Evolutionary conservation across 345 rosid genomes (phyloP).

Genomic region (Excoecaria agallocha): DNA sequence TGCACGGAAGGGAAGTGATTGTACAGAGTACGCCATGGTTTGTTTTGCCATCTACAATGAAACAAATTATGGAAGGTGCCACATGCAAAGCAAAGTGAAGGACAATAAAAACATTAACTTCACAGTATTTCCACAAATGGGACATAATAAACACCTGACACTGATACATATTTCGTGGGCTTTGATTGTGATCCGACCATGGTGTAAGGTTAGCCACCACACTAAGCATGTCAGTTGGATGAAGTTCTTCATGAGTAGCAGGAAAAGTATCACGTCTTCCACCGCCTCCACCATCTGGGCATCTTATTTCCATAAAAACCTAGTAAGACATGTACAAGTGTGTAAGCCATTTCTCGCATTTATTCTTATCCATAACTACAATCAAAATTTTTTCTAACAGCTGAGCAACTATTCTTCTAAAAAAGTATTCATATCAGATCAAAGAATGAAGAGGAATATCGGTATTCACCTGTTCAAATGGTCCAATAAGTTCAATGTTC

Average conservation of each 20-base stretch:
- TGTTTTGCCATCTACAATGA: conserved; percentile 85
- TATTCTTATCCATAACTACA: background rate
- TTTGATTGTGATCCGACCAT: conserved; percentile 98
- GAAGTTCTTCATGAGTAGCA: conserved; percentile 95
- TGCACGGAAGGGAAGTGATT: conserved; percentile 75
- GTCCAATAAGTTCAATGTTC: conserved; percentile 78
- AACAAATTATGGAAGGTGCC: background rate
- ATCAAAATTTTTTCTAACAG: conserved; percentile 1
- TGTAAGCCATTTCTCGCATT: conserved; percentile 11
- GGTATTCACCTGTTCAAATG: conserved; percentile 87
- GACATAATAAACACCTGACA: conserved; percentile 59
- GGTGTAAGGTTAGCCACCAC: conserved; percentile 98
- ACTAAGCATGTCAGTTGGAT: conserved; percentile 93
- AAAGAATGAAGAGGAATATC: background rate
- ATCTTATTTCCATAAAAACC: conserved; percentile 97
- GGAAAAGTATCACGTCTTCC: conserved; percentile 65
- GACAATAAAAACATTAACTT: background rate
- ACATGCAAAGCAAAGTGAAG: conserved; percentile 10
- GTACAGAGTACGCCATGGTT: conserved; percentile 91
- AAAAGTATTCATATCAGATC: background rate
- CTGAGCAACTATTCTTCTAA: background rate
- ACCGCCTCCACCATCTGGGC: conserved; percentile 95
- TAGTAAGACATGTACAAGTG: conserved; percentile 24
- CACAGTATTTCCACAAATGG: conserved; percentile 2
- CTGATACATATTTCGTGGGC: conserved; percentile 98